Conservation (phyloP, 768 basidiomycete species). For the Tephrocybe sp. region DNA sequence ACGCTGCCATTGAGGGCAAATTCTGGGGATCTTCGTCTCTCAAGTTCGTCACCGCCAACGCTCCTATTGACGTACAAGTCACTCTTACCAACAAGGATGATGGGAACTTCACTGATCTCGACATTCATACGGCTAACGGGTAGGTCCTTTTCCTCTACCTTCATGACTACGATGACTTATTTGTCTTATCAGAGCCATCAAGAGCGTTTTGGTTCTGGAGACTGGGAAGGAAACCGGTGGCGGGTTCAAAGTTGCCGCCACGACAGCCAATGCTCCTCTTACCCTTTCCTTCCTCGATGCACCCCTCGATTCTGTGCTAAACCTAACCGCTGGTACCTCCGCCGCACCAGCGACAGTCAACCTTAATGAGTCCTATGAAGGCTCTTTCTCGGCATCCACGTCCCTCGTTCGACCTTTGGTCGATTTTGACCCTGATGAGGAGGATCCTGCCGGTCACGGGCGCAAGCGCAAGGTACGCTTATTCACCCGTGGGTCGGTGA, state of each 20-base stretch:
- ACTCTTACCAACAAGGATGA: slow-evolving; percentile 32
- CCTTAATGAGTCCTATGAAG: slow-evolving; percentile 21
- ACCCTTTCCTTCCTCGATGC: slow-evolving; percentile 13
- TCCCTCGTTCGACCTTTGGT: slow-evolving; percentile 7
- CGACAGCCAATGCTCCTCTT: slow-evolving; percentile 12
- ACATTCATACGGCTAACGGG: slow-evolving; percentile 39
- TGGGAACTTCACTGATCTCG: slow-evolving; percentile 22
- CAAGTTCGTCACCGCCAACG: slow-evolving; percentile 39
- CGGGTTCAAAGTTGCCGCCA: slow-evolving; percentile 14
- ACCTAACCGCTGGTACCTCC: slow-evolving; percentile 19
- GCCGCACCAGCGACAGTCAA: slow-evolving; percentile 10
- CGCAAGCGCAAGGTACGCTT: slow-evolving; percentile 14
- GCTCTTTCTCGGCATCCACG: slow-evolving; percentile 14
- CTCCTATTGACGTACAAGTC: slow-evolving; percentile 37
- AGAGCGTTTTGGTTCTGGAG: slow-evolving; percentile 7
- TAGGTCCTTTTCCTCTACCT: slow-evolving; percentile 20
- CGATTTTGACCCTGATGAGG: background rate
- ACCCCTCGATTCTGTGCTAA: slow-evolving; percentile 15
- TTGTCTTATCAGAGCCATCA: slow-evolving; percentile 6
- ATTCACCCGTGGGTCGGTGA: background rate
- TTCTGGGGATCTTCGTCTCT: slow-evolving; percentile 37
- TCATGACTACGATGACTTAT: background rate
- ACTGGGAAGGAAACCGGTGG: slow-evolving; percentile 13
- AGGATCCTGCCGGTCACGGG: slow-evolving; percentile 20
- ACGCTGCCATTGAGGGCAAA: slow-evolving; percentile 45